Evolutionary conservation across 2,329 filamentous ascomycete species (phyloP).

Genomic region (Seiridium cupressi): DNA sequence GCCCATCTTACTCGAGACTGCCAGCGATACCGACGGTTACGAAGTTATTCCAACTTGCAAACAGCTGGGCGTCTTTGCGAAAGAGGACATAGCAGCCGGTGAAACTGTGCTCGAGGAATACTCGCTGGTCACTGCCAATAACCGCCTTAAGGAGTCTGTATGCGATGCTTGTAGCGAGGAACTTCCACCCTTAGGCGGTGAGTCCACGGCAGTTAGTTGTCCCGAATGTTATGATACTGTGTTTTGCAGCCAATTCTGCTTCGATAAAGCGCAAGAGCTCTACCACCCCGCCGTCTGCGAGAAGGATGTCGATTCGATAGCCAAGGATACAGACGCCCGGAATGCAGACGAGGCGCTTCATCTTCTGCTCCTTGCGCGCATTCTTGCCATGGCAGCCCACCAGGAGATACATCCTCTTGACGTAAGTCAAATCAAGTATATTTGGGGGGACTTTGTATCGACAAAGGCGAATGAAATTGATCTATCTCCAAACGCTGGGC

Average conservation of each 20-base stretch:
- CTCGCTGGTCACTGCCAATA: constrained; percentile 85
- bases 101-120: constrained; percentile 79
- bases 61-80: constrained; percentile 90
- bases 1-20: constrained; percentile 64
- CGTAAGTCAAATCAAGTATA: constrained; percentile 63
- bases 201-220: constrained; percentile 51
- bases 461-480: constrained; percentile 51
- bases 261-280: constrained; percentile 52
- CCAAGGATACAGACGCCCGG: constrained; percentile 59
- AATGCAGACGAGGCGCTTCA: constrained; percentile 63
- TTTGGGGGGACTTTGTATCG: constrained; percentile 67
- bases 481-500: constrained; percentile 50
- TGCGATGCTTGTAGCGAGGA: constrained; percentile 86
- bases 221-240: constrained; percentile 64
- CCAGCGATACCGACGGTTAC: constrained; percentile 46
- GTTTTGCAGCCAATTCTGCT: constrained; percentile 62
- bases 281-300: constrained; percentile 68
- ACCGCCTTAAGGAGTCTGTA: constrained; percentile 78
- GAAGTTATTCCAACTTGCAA: constrained; percentile 58
- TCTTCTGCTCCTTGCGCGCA: constrained; percentile 59
- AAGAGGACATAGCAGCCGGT: constrained; percentile 72
- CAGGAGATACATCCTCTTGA: constrained; percentile 62
- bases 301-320: constrained; percentile 63
- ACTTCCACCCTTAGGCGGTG: constrained; percentile 58
- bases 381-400: constrained; percentile 62